Evolutionary conservation across 805 yeast genomes (phyloP), one percentile per base, ranked within the genome.

Genomic region (Candida silvicultrix): DNA sequence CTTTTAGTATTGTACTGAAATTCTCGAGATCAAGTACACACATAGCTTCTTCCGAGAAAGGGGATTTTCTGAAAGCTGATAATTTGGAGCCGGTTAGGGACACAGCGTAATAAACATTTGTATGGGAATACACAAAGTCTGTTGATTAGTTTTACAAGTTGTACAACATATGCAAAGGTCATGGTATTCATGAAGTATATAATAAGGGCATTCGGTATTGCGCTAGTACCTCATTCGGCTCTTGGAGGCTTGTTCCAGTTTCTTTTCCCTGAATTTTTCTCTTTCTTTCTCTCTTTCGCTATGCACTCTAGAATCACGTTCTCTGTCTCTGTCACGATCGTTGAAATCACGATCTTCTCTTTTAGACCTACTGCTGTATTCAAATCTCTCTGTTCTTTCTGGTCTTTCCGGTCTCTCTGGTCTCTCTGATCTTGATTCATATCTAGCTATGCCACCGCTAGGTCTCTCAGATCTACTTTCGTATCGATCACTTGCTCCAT

Each of bases 241-340:
- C 19, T 38, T 31, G 32, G 42, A 12, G n/a, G 38, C 19, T 11
- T 37, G 39, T 15, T 43, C 41, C 5, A 43, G 29, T 38, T 44
- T 44, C 21, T 40, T 25, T 3, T 47, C 56, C n/a, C 53, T 44
- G 18, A 49, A 44, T 19, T 49, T 51, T 20, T 53, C 56, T 38
- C 53, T 47, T 19, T 57, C 59, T 21, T 37, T 43, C 10, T 55
- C 62, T 18, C 52, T 41, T 28, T 52, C 50, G 9, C 29, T 49
- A 11, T 38, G 41, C 11, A 51, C 43, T n/a, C 58, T 45, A 0
- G 52, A 43, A 3, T 58, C 61, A 15, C 59, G 47, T 3, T 56
- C 52, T 18, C 47, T 48, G 29, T 56, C 65, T 34, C 59, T 58
- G 5, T 54, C 58, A 29, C 54, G 51, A 38, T 57, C 59, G 19